phyloP scores from a whole-genome alignment of 352 stramenopile genomes.

The Phytopythium chamaehyphon region DNA sequence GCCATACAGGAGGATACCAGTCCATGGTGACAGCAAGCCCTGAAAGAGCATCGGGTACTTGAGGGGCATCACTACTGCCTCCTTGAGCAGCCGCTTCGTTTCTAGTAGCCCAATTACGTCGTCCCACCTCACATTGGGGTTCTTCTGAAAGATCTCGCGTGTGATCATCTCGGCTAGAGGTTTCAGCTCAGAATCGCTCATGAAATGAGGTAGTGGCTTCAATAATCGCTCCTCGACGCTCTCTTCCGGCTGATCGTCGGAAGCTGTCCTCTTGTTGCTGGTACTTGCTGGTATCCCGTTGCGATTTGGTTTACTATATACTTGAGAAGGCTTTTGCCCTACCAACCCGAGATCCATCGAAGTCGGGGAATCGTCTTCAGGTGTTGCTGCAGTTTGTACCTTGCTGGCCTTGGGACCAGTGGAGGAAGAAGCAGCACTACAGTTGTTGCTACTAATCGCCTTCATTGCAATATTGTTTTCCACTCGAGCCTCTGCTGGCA shows the following conservation, averaged over 20 bases:
- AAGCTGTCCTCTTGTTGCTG: conserved; percentile 22
- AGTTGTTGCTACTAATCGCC: conserved; percentile 31
- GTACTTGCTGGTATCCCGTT: conserved; percentile 8
- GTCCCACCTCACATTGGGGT: conserved; percentile 87
- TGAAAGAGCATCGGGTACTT: conserved; percentile 95
- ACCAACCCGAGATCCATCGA: conserved; percentile 54
- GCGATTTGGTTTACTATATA: conserved; percentile 14
- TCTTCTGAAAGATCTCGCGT: conserved; percentile 91
- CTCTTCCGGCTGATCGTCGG: conserved; percentile 30
- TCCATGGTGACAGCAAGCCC: conserved; percentile 87
- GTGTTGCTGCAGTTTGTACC: neutral
- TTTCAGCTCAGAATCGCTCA: conserved; percentile 81
- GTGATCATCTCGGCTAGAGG: conserved; percentile 87
- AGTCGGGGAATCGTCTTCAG: conserved; percentile 35
- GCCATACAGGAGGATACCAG: conserved; percentile 88
- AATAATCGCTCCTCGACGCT: conserved; percentile 69
- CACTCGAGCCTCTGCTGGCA: conserved; percentile 71
- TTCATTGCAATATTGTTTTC: conserved; percentile 77
- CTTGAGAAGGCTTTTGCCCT: conserved; percentile 56
- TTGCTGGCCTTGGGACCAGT: conserved; percentile 6
- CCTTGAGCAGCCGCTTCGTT: conserved; percentile 92
- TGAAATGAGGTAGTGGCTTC: conserved; percentile 86
- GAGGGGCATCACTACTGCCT: conserved; percentile 94
- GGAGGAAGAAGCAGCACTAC: conserved; percentile 1
- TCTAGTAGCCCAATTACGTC: conserved; percentile 88